These are phyloP conservation scores for Fusarium camptoceras DNA, from an alignment of 2,329 filamentous ascomycete species.

Conservation along the genomic window DNA sequence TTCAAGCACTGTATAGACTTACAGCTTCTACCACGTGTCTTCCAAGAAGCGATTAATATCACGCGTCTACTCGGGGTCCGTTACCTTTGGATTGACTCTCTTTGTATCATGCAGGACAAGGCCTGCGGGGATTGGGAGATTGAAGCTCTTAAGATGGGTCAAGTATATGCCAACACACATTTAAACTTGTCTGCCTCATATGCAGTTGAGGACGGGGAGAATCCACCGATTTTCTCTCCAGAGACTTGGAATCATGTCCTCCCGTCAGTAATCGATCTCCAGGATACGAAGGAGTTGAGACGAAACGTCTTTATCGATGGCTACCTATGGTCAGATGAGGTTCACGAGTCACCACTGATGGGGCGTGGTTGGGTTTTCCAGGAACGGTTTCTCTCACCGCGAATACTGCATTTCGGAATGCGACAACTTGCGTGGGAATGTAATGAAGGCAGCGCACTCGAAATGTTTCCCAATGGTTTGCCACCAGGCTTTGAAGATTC, in stretches of 20 bases:
- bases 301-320: background rate
- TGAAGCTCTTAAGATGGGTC: slow-evolving; percentile 2
- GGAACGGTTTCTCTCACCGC: slow-evolving; percentile 12
- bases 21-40: slow-evolving; percentile 6
- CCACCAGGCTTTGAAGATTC: background rate
- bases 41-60: slow-evolving; percentile 46
- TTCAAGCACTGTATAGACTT: slow-evolving; percentile 10
- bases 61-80: slow-evolving; percentile 36
- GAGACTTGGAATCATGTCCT: too few relatives aligned
- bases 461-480: slow-evolving; percentile 13
- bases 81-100: slow-evolving; percentile 51
- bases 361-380: slow-evolving; percentile 27
- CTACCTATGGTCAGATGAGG: slow-evolving; percentile 8
- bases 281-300: too few relatives aligned
- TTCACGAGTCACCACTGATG: background rate
- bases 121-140: slow-evolving; percentile 1
- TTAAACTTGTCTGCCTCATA: slow-evolving; percentile 12
- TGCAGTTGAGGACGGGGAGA: background rate
- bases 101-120: slow-evolving; percentile 49
- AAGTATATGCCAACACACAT: slow-evolving; percentile 11
- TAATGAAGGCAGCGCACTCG: slow-evolving; percentile 1
- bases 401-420: slow-evolving; percentile 17
- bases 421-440: slow-evolving; percentile 25
- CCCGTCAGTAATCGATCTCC: too few relatives aligned
- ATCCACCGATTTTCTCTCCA: too few relatives aligned